A percentile compares a stretch with the other conserved stretches of the same genome.
phyloP scores from a whole-genome alignment of 306 rosid species.

The Trichosanthes truncata region DNA sequence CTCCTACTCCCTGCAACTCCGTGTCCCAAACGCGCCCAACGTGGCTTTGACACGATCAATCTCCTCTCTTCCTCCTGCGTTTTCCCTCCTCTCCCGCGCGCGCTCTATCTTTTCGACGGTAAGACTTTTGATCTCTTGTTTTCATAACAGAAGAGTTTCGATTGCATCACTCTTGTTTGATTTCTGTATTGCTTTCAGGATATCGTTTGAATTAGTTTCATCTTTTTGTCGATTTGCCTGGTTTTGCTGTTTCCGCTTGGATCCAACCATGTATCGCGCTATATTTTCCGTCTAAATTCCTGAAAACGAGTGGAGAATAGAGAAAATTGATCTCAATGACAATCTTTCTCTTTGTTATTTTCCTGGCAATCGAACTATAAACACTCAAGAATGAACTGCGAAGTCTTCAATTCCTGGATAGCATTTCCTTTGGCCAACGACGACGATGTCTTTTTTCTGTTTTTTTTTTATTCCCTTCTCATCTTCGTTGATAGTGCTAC shows the following conservation, averaged over 20 bases:
- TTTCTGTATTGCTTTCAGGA: not conserved
- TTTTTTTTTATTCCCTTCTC: not conserved
- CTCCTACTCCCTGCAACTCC: too few relatives aligned
- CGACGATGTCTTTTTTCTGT: not conserved
- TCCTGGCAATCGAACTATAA: not conserved
- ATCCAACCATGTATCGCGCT: not conserved
- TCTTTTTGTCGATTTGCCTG: not conserved
- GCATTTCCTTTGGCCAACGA: not conserved
- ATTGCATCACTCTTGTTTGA: not conserved
- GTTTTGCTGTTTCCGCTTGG: not conserved
- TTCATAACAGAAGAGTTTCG: not conserved
- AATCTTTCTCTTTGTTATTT: not conserved
- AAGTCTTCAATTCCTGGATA: not conserved
- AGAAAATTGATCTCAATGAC: not conserved
- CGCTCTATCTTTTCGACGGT: not conserved
- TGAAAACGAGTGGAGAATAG: not conserved
- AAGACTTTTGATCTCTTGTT: not conserved
- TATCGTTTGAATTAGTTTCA: not conserved
- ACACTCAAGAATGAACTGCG: not conserved
- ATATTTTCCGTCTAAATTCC: not conserved
- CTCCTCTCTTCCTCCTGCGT: not conserved
- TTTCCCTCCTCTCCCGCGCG: not conserved
- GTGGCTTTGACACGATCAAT: not conserved
- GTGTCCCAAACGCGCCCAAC: too few relatives aligned
- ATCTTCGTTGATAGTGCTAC: not conserved